Evolutionary conservation across 495 filamentous ascomycete species (phyloP), one percentile per base, ranked within the genome.

Genomic region (Penicillium herquei): DNA sequence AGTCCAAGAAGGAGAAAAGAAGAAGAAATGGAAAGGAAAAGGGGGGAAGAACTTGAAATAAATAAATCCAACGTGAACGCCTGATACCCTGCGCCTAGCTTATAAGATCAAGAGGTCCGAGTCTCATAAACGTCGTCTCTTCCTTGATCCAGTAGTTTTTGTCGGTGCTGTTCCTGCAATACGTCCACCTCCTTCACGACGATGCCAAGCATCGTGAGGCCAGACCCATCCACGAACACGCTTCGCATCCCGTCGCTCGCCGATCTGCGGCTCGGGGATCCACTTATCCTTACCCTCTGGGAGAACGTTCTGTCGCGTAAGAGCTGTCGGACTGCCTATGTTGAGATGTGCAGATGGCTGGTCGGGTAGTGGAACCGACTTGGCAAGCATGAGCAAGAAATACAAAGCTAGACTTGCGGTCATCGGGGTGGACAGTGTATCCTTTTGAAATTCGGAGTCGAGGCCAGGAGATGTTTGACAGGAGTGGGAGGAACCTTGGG

Each of bases 171-270:
- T 14, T 33, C 50, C n/a, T n/a, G 66, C 58, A 9, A 67, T 55
- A 21, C 48, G 66, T 10, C 70, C 70, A 37, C 70, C 72, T 7
- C 76, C 77, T 63, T 87, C 81, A 30, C 78, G 73, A 37, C 81
- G 73, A 65, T 81, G 78, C 73, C 83, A 79, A 41, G 81, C 70
- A 72, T 96, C 91, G 56, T 88, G 85, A 17, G 91, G 91, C 76
- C 81, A 84, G 1, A 95, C 84, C 91, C 91, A 97, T 0, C 92
- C 92, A 14, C 92, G 74, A 7, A 83, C 78, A 41, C 89, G 75
- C 77, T 92, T 96, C 47, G 90, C 90, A 73, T 89, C 87, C 17
- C 92, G 77, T 77, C 85, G 87, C 81, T 97, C 92, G 4, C 86
- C 83, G 56, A 88, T 76, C 62, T 91, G 87, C 37, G 88, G 87